Conservation (phyloP, 1,284 basidiomycete species). For the Takashimella tepidaria region DNA sequence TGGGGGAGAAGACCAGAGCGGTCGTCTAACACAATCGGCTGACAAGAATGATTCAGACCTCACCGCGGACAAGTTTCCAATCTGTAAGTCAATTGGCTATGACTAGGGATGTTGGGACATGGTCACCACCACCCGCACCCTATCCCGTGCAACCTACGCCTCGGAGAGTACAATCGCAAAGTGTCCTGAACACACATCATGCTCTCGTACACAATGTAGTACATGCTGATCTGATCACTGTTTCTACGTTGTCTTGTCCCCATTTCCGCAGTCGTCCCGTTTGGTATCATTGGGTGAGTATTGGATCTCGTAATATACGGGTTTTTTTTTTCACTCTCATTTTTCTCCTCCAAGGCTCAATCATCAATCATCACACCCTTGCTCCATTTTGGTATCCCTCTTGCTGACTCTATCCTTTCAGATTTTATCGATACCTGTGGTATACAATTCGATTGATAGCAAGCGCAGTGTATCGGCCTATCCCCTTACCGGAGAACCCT, state of each 20-base stretch:
- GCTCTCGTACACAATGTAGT: no score
- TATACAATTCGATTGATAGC: conserved; percentile 75
- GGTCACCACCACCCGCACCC: no score
- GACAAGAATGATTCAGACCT: conserved; percentile 53
- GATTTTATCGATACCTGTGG: conserved; percentile 78
- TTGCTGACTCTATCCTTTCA: conserved; percentile 10
- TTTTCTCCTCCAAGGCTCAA: no score
- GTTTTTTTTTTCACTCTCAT: no score
- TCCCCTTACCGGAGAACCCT: conserved; percentile 78
- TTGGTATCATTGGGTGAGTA: conserved; percentile 79
- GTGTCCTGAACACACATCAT: no score
- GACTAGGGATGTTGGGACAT: neutral
- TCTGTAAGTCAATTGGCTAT: conserved; percentile 55
- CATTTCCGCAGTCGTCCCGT: conserved; percentile 64
- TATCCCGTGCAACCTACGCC: no score
- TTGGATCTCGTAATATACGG: no score
- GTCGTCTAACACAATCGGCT: no score
- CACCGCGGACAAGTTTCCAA: conserved; percentile 69
- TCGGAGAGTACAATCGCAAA: no score
- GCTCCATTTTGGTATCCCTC: no score
- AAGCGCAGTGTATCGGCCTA: conserved; percentile 68
- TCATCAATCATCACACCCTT: no score
- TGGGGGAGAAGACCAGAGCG: no score
- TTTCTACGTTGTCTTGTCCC: conserved; percentile 9
- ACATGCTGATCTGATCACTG: conserved; percentile 6